Conservation (phyloP, 805 yeast genomes). For the Cyberlindnera maritima region DNA sequence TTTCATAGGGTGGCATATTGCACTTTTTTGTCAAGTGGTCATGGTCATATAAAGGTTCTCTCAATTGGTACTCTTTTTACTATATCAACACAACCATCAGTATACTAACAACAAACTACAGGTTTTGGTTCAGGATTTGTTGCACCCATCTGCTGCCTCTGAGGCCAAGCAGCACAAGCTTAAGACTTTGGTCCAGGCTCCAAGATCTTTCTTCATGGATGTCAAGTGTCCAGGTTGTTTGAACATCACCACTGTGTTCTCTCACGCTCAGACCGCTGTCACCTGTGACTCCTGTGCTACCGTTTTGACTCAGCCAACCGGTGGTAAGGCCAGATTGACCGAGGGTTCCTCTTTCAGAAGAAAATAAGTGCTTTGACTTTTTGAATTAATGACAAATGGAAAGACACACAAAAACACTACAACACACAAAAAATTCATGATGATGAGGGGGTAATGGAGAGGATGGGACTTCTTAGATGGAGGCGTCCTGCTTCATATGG, state of each 20-base stretch:
- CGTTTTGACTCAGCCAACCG: slow-evolving; percentile 98
- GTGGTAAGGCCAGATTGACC: slow-evolving; percentile 99
- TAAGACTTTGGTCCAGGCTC: slow-evolving; percentile 94
- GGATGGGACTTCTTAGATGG: not conserved
- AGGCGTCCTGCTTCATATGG: not conserved
- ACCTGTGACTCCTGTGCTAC: slow-evolving; percentile 99
- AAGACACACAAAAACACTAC: not conserved
- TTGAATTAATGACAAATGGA: not conserved
- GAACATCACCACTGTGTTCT: slow-evolving; percentile 98
- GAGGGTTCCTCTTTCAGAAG: slow-evolving; percentile 99
- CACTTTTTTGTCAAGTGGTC: slow-evolving; percentile 6
- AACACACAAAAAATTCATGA: not conserved
- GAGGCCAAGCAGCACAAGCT: slow-evolving; percentile 97
- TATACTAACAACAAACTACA: slow-evolving; percentile 30
- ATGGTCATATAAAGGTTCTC: too few relatives aligned
- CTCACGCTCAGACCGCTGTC: slow-evolving; percentile 99
- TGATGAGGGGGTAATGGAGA: not conserved
- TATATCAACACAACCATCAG: not conserved
- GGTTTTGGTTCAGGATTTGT: slow-evolving; percentile 99
- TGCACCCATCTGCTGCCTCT: slow-evolving; percentile 96
- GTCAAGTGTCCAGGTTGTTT: slow-evolving; percentile 99
- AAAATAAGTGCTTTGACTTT: slow-evolving; percentile 56
- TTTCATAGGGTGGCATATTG: slow-evolving; percentile 16
- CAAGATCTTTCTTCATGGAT: slow-evolving; percentile 99
- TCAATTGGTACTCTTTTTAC: too few relatives aligned